A percentile compares a stretch with the other conserved stretches of the same genome.
Conservation (phyloP, 2,329 filamentous ascomycete species). For the Shiraia sp. region DNA sequence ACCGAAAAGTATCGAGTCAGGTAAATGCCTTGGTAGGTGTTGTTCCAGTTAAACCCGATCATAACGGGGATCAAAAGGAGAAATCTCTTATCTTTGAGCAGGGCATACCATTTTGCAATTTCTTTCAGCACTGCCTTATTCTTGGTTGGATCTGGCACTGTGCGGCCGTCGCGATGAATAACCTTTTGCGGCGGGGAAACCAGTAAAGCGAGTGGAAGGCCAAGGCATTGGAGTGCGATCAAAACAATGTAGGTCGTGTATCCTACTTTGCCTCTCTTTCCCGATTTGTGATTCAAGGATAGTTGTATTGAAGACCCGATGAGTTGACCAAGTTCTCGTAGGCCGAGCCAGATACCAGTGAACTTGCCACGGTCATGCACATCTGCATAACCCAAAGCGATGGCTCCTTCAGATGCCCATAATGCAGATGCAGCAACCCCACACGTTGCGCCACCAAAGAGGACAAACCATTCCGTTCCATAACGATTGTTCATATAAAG, state of each 20-base stretch:
- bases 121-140: slow-evolving; percentile 47
- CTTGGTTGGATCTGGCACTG: slow-evolving; percentile 38
- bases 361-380: slow-evolving; percentile 52
- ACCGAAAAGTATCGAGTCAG: slow-evolving; percentile 59
- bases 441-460: slow-evolving; percentile 39
- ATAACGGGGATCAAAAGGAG: slow-evolving; percentile 56
- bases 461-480: slow-evolving; percentile 40
- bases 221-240: slow-evolving; percentile 52
- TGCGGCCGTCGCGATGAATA: slow-evolving; percentile 47
- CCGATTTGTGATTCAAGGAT: slow-evolving; percentile 52
- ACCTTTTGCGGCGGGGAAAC: slow-evolving; percentile 54
- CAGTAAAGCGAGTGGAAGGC: slow-evolving; percentile 51
- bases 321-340: slow-evolving; percentile 58
- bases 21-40: slow-evolving; percentile 57
- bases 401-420: slow-evolving; percentile 49
- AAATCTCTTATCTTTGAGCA: slow-evolving; percentile 52
- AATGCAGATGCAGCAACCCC: slow-evolving; percentile 45
- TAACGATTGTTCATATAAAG: slow-evolving; percentile 35
- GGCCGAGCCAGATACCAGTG: slow-evolving; percentile 57
- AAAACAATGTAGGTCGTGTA: slow-evolving; percentile 48
- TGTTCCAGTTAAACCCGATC: slow-evolving; percentile 57
- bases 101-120: slow-evolving; percentile 41
- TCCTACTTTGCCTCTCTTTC: slow-evolving; percentile 51
- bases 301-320: slow-evolving; percentile 58
- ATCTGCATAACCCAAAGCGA: slow-evolving; percentile 52